A percentile compares a stretch with the other conserved stretches of the same genome.
These are phyloP conservation scores for Detonula confervacea DNA, from an alignment of 352 stramenopile species.

Conservation along the genomic window DNA sequence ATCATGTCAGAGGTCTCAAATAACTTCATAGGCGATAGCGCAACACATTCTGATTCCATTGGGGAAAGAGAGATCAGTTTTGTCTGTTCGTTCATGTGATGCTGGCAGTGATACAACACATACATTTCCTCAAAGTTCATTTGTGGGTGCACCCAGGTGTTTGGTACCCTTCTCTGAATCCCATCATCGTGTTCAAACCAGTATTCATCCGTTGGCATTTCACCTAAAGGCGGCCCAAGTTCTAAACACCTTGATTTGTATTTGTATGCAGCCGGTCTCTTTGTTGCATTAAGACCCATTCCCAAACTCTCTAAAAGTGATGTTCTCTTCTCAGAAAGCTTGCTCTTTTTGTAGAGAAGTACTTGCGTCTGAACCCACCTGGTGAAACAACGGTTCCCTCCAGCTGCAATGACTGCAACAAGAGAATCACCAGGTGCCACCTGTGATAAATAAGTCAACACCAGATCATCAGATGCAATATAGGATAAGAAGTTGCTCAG, in stretches of 20 bases:
- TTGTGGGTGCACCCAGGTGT: not conserved
- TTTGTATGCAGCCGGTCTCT: not conserved
- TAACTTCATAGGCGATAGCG: not conserved
- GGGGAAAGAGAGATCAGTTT: no score
- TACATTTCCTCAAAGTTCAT: slow-evolving; percentile 16
- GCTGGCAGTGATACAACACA: slow-evolving; percentile 12
- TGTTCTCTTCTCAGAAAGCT: not conserved
- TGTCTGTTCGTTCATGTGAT: no score
- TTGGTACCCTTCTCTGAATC: slow-evolving; percentile 1
- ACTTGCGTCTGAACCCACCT: not conserved
- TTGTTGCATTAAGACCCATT: slow-evolving; percentile 1
- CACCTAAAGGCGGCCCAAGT: no score
- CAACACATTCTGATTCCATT: not conserved
- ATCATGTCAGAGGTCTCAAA: not conserved
- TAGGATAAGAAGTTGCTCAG: not conserved
- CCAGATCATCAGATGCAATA: not conserved
- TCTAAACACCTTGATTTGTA: not conserved
- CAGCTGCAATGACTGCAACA: not conserved
- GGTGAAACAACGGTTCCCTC: not conserved
- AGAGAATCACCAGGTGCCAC: not conserved
- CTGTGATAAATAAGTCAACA: not conserved
- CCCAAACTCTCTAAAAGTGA: not conserved
- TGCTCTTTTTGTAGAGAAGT: slow-evolving; percentile 8
- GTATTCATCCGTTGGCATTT: slow-evolving; percentile 7
- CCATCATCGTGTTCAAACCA: slow-evolving; percentile 17